These are phyloP conservation scores for Plenodomus biglobosus DNA, from an alignment of 2,329 filamentous ascomycete species.

Conservation along the genomic window DNA sequence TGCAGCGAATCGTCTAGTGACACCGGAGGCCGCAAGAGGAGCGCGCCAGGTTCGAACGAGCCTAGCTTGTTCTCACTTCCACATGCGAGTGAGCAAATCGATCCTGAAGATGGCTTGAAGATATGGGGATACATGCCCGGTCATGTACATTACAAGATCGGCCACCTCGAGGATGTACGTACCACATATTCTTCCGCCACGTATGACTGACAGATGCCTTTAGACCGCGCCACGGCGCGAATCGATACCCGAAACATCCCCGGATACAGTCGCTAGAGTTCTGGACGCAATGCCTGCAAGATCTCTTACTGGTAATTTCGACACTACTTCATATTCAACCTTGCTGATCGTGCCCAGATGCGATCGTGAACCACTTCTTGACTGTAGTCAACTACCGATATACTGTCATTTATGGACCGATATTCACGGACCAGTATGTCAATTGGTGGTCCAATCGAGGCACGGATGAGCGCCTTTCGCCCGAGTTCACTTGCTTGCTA, in stretches of 20 bases:
- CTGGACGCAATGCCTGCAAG: slow-evolving; percentile 36
- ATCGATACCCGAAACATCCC: slow-evolving; percentile 18
- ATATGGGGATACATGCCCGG: slow-evolving; percentile 43
- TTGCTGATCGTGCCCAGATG: slow-evolving; percentile 38
- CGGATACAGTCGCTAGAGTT: slow-evolving; percentile 38
- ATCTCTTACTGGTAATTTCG: slow-evolving; percentile 31
- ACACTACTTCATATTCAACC: too few species aligned
- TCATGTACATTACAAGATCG: slow-evolving; percentile 37
- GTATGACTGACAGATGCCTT: not conserved
- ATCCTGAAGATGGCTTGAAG: slow-evolving; percentile 32
- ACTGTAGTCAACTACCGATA: slow-evolving; percentile 51
- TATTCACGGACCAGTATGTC: slow-evolving; percentile 50
- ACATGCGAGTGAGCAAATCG: slow-evolving; percentile 9
- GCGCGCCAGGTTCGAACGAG: slow-evolving; percentile 12
- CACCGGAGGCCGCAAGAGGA: slow-evolving; percentile 25
- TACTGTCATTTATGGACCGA: slow-evolving; percentile 50
- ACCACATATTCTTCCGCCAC: not conserved
- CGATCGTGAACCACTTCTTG: slow-evolving; percentile 52
- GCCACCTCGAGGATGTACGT: slow-evolving; percentile 19
- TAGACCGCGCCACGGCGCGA: slow-evolving; percentile 9
- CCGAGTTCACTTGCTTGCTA: slow-evolving; percentile 52
- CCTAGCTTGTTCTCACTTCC: not conserved
- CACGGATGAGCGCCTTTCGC: slow-evolving; percentile 39
- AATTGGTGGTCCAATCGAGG: slow-evolving; percentile 50
- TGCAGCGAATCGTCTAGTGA: slow-evolving; percentile 19